phyloP scores from a whole-genome alignment of 73 alveolate genomes.

The Loxodes magnus region DNA sequence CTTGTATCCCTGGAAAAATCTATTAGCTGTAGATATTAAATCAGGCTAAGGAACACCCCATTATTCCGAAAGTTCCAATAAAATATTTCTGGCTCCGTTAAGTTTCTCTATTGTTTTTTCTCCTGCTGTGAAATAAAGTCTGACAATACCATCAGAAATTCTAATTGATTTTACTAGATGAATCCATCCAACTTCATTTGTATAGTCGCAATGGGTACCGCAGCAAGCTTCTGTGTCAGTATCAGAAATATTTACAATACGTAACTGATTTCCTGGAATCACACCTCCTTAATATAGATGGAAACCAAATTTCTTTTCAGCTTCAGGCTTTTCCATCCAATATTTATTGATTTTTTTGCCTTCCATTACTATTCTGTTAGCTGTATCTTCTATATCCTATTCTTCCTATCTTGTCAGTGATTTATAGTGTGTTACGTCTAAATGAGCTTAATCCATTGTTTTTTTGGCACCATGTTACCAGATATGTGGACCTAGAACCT shows the following conservation, averaged over 20 bases:
- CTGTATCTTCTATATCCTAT: constrained; percentile 81
- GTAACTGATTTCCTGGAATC: constrained; percentile 94
- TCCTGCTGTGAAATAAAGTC: constrained; percentile 94
- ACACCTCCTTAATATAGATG: constrained; percentile 95
- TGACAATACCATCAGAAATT: constrained; percentile 95
- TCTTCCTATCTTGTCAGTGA: constrained; percentile 90
- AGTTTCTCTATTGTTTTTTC: constrained; percentile 83
- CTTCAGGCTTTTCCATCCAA: constrained; percentile 93
- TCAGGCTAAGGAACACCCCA: constrained; percentile 80
- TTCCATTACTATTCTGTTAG: constrained; percentile 76
- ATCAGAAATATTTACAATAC: constrained; percentile 93
- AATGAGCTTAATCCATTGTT: constrained; percentile 90
- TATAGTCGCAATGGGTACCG: constrained; percentile 98
- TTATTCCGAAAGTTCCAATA: constrained; percentile 48
- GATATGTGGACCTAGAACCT: constrained; percentile 96
- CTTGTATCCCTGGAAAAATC: constrained; percentile 82
- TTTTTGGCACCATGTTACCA: constrained; percentile 99
- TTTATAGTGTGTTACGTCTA: constrained; percentile 94
- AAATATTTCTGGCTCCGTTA: constrained; percentile 56
- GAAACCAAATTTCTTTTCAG: constrained; percentile 94
- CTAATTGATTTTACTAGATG: constrained; percentile 79
- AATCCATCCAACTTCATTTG: constrained; percentile 97
- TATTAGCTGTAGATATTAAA: constrained; percentile 77
- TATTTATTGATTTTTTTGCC: constrained; percentile 71
- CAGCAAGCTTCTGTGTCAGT: constrained; percentile 98